Conservation (phyloP, 768 basidiomycete species). For the Boletus sensibilis region DNA sequence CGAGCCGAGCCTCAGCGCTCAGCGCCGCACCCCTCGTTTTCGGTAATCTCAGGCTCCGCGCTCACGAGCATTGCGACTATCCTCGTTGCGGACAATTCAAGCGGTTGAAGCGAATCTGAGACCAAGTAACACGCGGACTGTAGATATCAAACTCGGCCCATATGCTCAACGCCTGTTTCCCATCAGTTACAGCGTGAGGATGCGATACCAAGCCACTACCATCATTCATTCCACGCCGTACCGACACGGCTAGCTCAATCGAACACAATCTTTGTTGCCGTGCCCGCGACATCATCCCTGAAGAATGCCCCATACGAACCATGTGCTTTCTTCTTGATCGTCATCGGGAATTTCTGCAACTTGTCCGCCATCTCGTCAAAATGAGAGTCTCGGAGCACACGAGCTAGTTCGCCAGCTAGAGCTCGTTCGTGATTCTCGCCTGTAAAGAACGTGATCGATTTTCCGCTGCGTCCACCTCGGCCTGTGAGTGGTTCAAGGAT, state of each 20-base stretch:
- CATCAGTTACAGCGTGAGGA: slow-evolving; percentile 14
- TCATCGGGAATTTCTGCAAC: slow-evolving; percentile 88
- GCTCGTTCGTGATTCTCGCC: slow-evolving; percentile 83
- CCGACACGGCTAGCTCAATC: slow-evolving; percentile 28
- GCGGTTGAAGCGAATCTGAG: background rate
- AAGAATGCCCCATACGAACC: slow-evolving; percentile 87
- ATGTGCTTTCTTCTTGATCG: slow-evolving; percentile 96
- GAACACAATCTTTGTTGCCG: slow-evolving; percentile 79
- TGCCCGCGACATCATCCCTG: slow-evolving; percentile 57
- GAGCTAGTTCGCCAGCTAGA: slow-evolving; percentile 90
- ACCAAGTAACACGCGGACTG: background rate
- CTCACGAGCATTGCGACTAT: background rate
- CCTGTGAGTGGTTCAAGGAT: slow-evolving; percentile 42
- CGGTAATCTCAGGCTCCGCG: slow-evolving; percentile 4
- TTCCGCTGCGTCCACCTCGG: slow-evolving; percentile 85
- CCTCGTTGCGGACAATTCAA: background rate
- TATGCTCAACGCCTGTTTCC: slow-evolving; percentile 1
- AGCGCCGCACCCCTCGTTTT: background rate
- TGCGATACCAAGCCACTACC: background rate
- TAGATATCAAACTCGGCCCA: background rate
- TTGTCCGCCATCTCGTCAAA: slow-evolving; percentile 63
- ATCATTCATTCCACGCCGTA: slow-evolving; percentile 1
- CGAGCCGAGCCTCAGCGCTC: background rate
- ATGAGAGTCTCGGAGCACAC: slow-evolving; percentile 85
- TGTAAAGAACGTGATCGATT: slow-evolving; percentile 96